Evolutionary conservation across 169 alveolate species (phyloP), one percentile per base, ranked within the genome.

Genomic region (Cryptosporidium baileyi): DNA sequence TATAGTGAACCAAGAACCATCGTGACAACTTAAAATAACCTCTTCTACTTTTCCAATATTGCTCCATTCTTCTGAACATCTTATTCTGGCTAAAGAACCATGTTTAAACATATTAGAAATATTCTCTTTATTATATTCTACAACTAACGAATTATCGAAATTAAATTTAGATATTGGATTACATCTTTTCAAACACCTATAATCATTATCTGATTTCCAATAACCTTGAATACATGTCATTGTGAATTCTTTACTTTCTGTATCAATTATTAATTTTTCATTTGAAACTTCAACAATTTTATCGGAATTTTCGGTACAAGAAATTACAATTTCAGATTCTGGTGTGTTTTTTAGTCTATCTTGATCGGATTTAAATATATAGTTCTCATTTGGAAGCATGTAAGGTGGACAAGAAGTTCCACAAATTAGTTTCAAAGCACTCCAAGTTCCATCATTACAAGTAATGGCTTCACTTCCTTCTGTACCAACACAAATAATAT

Each of bases 331-430:
- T 28, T 74, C 67, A n/a, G 85, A 74, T 6, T 54, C 67, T 30
- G 85, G 85, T 13, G 65, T 38, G 52, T 74, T 54, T n/a, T 74
- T 57, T 22, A 52, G 41, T 30, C 47, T 22, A 32, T 54, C 67
- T 0, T 54, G 34, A 8, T 74, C 85, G 13, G 60, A 57, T 22
- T 54, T 54, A 15, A 74, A 57, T 6, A 13, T 22, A 8, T 74
- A 54, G 26, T 43, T 74, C 15, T 74, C 85, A 54, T 40, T 74
- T 2, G 67, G 67, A 5, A 74, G 60, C 7, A 44, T 36, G 44
- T 45, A 60, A n/a, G 92, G 92, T 5, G 91, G 89, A 17, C 92
- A 89, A 5, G 81, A 22, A 15, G 92, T 80, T 0, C 91, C 91
- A 54, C 92, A 89, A 3, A 65, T 80, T 38, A 89, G 82, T n/a